A percentile compares a stretch with the other conserved stretches of the same genome.
phyloP scores from a whole-genome alignment of 2,329 filamentous ascomycete species.

The Ophiocordyceps camponoti-rufipedis region DNA sequence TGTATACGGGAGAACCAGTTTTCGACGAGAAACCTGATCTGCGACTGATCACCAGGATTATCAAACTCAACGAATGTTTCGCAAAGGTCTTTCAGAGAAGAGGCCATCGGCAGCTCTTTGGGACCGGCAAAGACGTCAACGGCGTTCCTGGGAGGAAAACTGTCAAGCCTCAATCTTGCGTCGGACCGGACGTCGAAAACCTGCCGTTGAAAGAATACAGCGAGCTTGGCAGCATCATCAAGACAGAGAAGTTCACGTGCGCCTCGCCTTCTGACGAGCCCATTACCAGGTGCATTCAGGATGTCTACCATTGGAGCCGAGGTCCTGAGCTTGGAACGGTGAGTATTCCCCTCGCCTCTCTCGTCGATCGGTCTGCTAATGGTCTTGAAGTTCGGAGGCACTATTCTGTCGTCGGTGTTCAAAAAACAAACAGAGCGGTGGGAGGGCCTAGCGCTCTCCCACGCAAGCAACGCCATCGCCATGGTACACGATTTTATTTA shows the following conservation, averaged over 20 bases:
- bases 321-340: constrained; percentile 3
- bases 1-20: constrained; percentile 13
- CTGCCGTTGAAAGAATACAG: neutral
- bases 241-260: neutral
- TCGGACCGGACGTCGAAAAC: neutral
- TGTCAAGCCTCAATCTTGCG: too few relatives aligned
- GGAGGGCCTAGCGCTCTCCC: constrained; percentile 24
- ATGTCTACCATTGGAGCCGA: constrained; percentile 1
- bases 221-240: constrained; percentile 2
- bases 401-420: constrained; percentile 26
- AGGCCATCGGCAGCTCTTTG: neutral
- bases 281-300: constrained; percentile 9
- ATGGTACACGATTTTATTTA: constrained; percentile 34
- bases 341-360: neutral
- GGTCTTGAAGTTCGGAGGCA: constrained; percentile 15
- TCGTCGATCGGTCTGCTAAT: neutral
- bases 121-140: constrained; percentile 2
- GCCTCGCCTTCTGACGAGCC: neutral
- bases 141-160: too few relatives aligned
- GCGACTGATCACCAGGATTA: constrained; percentile 19
- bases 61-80: constrained; percentile 19
- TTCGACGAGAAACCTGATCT: constrained; percentile 11
- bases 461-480: constrained; percentile 31
- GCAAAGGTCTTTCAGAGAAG: constrained; percentile 7
- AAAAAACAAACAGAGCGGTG: constrained; percentile 36